Base-by-base conservation (phyloP, 148 eudicot species). In the Camellia granthamiana region DNA sequence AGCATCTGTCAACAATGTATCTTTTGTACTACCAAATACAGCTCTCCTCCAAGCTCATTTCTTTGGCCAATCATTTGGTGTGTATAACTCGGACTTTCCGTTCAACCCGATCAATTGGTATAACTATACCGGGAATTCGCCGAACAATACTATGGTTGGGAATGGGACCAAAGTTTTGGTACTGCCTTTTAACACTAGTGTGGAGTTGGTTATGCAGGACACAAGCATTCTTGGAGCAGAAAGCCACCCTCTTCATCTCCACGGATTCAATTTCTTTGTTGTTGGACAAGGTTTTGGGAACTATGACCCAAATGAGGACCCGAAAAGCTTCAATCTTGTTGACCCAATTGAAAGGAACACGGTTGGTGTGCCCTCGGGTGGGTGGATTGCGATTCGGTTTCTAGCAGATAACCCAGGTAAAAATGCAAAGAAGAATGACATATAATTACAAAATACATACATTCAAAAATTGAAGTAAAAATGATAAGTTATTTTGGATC, bases 241-340 rank as follows among this genome's bases (percentile, higher is more conserved):
- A 46, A 70, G 74, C 51, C 83, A 81, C 59, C 83, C 83, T 7
- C 64, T 80, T 13, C 73, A 80, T 74, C 78, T 80, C 74, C 74
- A 70, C 47, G 78, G 78, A 23, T 61, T 61, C 78, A 76, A 76
- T 47, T 76, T 76, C 62, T 76, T 76, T 44, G 78, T 76, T 44
- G 78, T 76, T 41, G 78, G 78, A 16, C 78, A 76, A 76, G 78
- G 78, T 8, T 76, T 76, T 18, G 78, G 78, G 41, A 76, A 76
- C 69, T 76, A 59, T 41, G 69, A 76, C 42, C 78, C 47, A 38
- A 76, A 76, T 4, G 44, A 76, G 13, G 78, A 76, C 67, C 78
- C 78, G 7, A 64, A 44, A 43, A 76, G 61, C 12, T 76, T 76
- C 78, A 76, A 76, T 44, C 78, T 76, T 58, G 55, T 76, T 43